phyloP scores from a whole-genome alignment of 2,329 filamentous ascomycete species.

The Claviceps purpurea region DNA sequence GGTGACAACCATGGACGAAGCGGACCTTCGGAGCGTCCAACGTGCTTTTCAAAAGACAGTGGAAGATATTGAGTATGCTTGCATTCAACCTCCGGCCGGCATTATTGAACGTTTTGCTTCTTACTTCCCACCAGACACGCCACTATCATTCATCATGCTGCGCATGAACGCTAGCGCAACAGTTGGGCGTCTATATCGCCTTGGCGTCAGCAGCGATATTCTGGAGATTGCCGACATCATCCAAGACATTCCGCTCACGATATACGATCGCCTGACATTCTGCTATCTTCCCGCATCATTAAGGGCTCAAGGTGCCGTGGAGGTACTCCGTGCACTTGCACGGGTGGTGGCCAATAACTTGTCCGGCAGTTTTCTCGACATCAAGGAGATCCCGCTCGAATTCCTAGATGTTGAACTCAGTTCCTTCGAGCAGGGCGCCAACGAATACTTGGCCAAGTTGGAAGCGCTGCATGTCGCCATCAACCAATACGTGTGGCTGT shows the following conservation, averaged over 20 bases:
- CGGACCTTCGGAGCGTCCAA: constrained; percentile 52
- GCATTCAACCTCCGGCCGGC: constrained; percentile 57
- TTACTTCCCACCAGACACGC: constrained; percentile 70
- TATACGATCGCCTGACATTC: constrained; percentile 64
- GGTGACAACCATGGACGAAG: constrained; percentile 64
- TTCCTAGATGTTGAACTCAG: constrained; percentile 51
- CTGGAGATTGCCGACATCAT: constrained; percentile 61
- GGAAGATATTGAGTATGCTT: constrained; percentile 54
- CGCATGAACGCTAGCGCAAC: constrained; percentile 58
- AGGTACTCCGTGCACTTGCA: constrained; percentile 51
- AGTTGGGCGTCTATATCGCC: constrained; percentile 52
- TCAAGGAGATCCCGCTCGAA: constrained; percentile 58
- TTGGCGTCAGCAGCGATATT: constrained; percentile 45
- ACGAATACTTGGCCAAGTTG: constrained; percentile 50
- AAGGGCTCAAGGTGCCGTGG: constrained; percentile 31
- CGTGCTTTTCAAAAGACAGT: constrained; percentile 50
- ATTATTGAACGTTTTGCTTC: constrained; percentile 64
- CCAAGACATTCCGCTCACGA: constrained; percentile 54
- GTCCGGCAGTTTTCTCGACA: constrained; percentile 56
- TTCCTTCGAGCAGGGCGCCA: constrained; percentile 21
- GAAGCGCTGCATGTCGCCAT: constrained; percentile 72
- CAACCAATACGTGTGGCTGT: constrained; percentile 84
- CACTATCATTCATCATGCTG: constrained; percentile 70
- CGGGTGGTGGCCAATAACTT: constrained; percentile 53
- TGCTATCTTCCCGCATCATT: constrained; percentile 54